Evolutionary conservation across 2,329 filamentous ascomycete species (phyloP), one percentile per base, ranked within the genome.

Genomic region (Sarocladium kiliense): DNA sequence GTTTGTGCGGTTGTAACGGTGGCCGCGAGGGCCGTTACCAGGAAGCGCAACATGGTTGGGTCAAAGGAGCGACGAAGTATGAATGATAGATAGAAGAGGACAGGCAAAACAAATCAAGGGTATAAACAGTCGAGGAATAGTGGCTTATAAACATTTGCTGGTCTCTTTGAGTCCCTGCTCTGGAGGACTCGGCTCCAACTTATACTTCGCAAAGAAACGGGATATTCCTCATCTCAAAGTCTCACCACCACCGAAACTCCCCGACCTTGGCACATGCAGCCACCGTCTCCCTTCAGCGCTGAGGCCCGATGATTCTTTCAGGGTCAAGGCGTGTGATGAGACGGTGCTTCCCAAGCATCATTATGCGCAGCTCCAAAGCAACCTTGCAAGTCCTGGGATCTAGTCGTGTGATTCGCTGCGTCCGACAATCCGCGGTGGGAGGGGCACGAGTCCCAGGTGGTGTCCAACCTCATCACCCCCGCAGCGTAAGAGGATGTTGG

Each of bases 1-100:
- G 53, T 55, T 42, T 58, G 57, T n/a, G 59, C 57, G 7, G 21
- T 50, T 3, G 57, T 54, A 14, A 53, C 14, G 1, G 32, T 21
- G 2, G 45, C 36, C 47, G 10, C 26, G 27, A 36, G 16, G 18
- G 30, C 27, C 27, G 19, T 34, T 21, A 51, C 27, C 7, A 51
- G 26, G 19, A 32, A 36, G n/a, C 47, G 47, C 47, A 34, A 18
- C n/a, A 36, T 51, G 44, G 11, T 18, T 10, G n/a, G 7, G n/a
- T 23, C 9, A 3, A 11, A 21, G 19, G 10, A 44, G 10, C 39
- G 3, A 44, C 7, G 39, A 44, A 18, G 12, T 9, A 39, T 14
- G 14, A 6, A 21, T 10, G n/a, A 23, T 18, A 44, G 39, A 26
- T 3, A 39, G n/a, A 39, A 39, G n/a, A n/a, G 16, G 12, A 39